Base-by-base conservation (phyloP, 2,329 filamentous ascomycete genomes). In the Trichoderma aggressivum region DNA sequence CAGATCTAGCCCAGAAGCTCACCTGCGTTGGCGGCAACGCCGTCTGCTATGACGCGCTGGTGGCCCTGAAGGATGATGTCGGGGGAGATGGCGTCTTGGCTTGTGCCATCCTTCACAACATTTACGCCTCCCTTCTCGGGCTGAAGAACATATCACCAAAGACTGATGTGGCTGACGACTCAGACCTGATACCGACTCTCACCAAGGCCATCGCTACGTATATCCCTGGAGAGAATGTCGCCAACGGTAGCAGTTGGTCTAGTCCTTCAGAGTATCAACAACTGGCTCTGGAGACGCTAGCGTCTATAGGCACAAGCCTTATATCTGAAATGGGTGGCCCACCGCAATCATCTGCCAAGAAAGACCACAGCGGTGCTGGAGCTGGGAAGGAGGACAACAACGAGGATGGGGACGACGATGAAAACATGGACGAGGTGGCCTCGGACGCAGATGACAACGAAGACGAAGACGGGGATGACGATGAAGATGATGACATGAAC, bases 101-200 rank as follows among this genome's bases (percentile, higher is more conserved):
- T 8, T 91, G 88, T 64, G 87, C 87, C 16, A 83, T 90, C 26
- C 82, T 91, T 14, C 89, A 91, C 77, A 90, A 90, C 73, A 79
- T 91, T 43, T 90, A 89, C 76, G 79, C 84, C 7, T 81, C 84
- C 3, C 82, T 82, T 0, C 72, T 77, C 4, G 74, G 71, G 2
- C 71, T 73, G 11, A 55, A 73, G 5, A 73, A 78, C n/a, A 24
- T 70, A 18, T 76, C 75, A 3, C 63, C 74, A 1, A 70, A 75
- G 1, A 70, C 75, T 2, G 75, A 77, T 53, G 77, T 80, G 4
- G 72, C 76, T 10, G 79, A 81, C 63, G 79, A 82, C 66, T 78
- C 81, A 0, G 66, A 76, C 12, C 74, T 82, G 4, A 77, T 82
- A 32, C 79, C 80, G 6, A 81, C 80, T 0, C 80, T 82, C n/a